Base-by-base conservation (phyloP, 805 yeast species). In the Metschnikowia lachancei region DNA sequence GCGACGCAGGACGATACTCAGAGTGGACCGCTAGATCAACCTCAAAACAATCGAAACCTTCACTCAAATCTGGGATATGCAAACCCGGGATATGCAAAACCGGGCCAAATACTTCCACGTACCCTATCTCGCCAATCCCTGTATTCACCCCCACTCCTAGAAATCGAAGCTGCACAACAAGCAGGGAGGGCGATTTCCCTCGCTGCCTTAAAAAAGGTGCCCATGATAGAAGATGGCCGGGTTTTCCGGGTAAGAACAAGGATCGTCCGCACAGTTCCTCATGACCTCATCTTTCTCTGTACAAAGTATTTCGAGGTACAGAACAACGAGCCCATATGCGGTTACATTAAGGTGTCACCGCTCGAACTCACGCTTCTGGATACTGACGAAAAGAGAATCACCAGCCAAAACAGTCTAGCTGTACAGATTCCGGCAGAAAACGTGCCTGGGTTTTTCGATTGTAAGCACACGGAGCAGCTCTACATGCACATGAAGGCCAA, bases 311-410 rank as follows among this genome's bases (percentile, higher is more conserved):
- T 59, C 46, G 48, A 49, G 11, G 18, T 33, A 8, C 22, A 34
- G 9, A 16, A 41, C 10, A 45, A 49, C 17, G 47, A 45, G 20
- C 28, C 45, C 4, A 49, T 11, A 18, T 46, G 46, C 3, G 36
- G 58, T 3, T 70, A 66, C 42, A 74, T 73, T 1, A 30, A 14
- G 4, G 32, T 56, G 14, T 46, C 62, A 30, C 53, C 57, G 1
- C 38, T 69, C 20, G 67, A 65, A 41, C 41, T 69, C 7, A 30
- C 65, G 0, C 26, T 67, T 1, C 41, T 58, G 30, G 64, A 61
- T 36, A 14, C 46, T 3, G 16, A 19, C 2, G 45, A 34, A 9
- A 19, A 18, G 22, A 17, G 18, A 17, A 28, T 49, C 24, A 33
- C 50, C 1, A 22, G 29, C 9, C 19, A 31, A 1, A 49, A 49